Evolutionary conservation across 345 rosid genomes (phyloP).

Genomic region (Capsella bursapastoris): DNA sequence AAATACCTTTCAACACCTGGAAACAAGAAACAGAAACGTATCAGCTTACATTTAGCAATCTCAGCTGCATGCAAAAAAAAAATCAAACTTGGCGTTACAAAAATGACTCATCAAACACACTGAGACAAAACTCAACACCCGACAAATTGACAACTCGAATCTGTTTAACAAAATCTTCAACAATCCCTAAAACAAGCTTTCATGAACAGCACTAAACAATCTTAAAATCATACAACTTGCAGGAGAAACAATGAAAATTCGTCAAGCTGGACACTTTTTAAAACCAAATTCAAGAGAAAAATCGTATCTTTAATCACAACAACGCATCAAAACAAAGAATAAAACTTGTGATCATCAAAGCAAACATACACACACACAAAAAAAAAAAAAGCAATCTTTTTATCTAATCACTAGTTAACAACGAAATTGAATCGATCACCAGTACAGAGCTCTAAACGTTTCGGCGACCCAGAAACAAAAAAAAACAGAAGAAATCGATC

Average conservation of each 20-base stretch:
- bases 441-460: neutral
- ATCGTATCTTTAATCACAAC: neutral
- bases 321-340: neutral
- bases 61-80: constrained; percentile 10
- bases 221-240: neutral
- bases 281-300: neutral
- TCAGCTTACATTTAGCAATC: constrained; percentile 3
- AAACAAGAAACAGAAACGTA: neutral
- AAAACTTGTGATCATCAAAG: constrained; percentile 23
- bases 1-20: constrained; percentile 18
- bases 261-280: neutral
- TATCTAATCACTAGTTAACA: no score
- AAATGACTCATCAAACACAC: neutral
- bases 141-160: neutral
- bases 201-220: neutral
- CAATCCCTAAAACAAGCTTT: neutral
- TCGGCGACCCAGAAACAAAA: neutral
- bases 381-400: neutral
- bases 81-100: neutral
- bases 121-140: constrained; percentile 3
- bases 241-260: neutral
- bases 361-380: neutral
- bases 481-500: constrained; percentile 6
- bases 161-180: neutral
- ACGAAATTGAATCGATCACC: constrained; percentile 15